A percentile compares a stretch with the other conserved stretches of the same genome.
Conservation (phyloP, 2,329 filamentous ascomycete genomes). For the Akanthomyces muscarius region DNA sequence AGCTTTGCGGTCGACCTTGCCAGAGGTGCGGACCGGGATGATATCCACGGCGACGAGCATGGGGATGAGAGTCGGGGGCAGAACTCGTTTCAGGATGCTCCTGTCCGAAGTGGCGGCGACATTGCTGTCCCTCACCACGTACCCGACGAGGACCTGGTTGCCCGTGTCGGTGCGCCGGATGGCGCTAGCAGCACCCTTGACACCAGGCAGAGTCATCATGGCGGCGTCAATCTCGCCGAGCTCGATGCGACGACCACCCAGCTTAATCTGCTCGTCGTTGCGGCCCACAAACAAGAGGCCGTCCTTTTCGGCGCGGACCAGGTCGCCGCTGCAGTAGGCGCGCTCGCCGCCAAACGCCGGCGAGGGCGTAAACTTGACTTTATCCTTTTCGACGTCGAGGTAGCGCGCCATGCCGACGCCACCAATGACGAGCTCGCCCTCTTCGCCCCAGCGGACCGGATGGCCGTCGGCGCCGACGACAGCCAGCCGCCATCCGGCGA, state of each 20-base stretch:
- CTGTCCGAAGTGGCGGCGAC: slow-evolving; percentile 7
- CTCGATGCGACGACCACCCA: slow-evolving; percentile 27
- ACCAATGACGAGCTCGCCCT: slow-evolving; percentile 25
- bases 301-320: slow-evolving; percentile 23
- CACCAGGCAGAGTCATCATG: slow-evolving; percentile 22
- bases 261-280: slow-evolving; percentile 29
- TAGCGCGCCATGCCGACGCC: slow-evolving; percentile 24
- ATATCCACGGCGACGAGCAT: slow-evolving; percentile 22
- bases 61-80: slow-evolving; percentile 22
- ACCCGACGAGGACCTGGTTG: slow-evolving; percentile 23
- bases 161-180: slow-evolving; percentile 22
- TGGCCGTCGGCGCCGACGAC: slow-evolving; percentile 38
- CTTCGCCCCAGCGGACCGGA: slow-evolving; percentile 34
- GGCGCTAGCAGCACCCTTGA: slow-evolving; percentile 21
- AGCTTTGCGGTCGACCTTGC: slow-evolving; percentile 24
- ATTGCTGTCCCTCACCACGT: slow-evolving; percentile 19
- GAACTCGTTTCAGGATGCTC: slow-evolving; percentile 14
- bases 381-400: slow-evolving; percentile 22
- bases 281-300: slow-evolving; percentile 25
- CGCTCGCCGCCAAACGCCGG: slow-evolving; percentile 22
- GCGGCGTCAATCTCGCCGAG: slow-evolving; percentile 27
- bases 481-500: slow-evolving; percentile 24
- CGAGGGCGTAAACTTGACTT: slow-evolving; percentile 21
- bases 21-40: slow-evolving; percentile 22
- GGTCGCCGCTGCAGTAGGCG: slow-evolving; percentile 26